Percentiles rank a stretch among this genome's conserved stretches.
These are phyloP conservation scores for Thraustochytrium aureum DNA, from an alignment of 352 stramenopile species.

Conservation along the genomic window DNA sequence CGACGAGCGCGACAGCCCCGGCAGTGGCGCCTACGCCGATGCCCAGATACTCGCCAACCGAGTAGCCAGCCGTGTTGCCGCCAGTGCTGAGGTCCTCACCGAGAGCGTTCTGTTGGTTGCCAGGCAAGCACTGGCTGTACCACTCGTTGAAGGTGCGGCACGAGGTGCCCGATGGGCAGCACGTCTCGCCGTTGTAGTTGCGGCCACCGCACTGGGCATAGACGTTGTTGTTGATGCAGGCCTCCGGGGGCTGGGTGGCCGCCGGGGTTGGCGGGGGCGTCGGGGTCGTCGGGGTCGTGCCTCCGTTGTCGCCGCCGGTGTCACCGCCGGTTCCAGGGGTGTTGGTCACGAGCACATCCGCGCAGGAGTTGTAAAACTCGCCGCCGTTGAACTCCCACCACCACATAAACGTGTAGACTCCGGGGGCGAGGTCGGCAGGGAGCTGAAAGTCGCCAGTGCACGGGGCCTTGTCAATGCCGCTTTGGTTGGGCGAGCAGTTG, in stretches of 20 bases:
- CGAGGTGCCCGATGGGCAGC: neutral
- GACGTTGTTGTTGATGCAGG: neutral
- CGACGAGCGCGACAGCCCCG: neutral
- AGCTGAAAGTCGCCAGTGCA: neutral
- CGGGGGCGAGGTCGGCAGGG: neutral
- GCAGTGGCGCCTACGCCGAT: neutral
- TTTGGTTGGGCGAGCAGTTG: conserved; percentile 59
- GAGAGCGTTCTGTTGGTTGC: neutral
- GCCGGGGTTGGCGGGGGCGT: neutral
- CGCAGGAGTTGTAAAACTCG: neutral
- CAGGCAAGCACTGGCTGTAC: conserved; percentile 5
- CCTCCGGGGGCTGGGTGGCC: no score
- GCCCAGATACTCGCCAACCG: neutral
- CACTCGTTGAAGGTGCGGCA: neutral
- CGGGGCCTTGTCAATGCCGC: neutral
- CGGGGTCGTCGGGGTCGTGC: neutral
- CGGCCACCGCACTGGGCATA: conserved; percentile 1
- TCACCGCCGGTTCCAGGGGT: neutral
- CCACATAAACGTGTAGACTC: neutral
- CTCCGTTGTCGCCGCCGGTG: neutral
- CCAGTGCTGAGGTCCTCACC: neutral
- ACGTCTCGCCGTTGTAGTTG: neutral
- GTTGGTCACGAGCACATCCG: neutral
- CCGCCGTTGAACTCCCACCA: no score
- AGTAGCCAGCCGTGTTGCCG: neutral